Base-by-base conservation (phyloP, 331 rosid genomes). In the Quercus lobata region DNA sequence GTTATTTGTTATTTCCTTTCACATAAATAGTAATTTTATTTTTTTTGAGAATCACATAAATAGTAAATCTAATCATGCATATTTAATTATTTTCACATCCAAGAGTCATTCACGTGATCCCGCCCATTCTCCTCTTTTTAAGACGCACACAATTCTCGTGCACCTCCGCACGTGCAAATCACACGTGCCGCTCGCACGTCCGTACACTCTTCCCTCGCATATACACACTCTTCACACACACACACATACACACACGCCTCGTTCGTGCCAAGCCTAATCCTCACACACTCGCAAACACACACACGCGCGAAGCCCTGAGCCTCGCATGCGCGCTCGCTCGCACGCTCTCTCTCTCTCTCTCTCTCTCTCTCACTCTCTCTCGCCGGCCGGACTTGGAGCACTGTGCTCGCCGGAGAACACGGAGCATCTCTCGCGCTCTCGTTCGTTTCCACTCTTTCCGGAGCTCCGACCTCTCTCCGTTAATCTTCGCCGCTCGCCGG, bases 291-390 rank as follows among this genome's bases (percentile, higher is more conserved):
- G 80, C 80, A 61, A 72, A 25, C 83, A 80, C 92, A 78, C 91
- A 72, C 96, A 92, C 90, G 94, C 88, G 93, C 82, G 89, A 72
- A 80, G 72, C 83, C 87, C 63, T 24, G 52, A 65, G 78, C 72
- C 81, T 87, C 90, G 83, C 90, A 83, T 73, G 92, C 92, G 87
- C 86, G 83, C 95, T 79, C 94, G 91, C 84, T 78, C 86, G 83
- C 95, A 81, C 94, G 91, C 84, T 78, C 65, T 21, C 62, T 30
- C 63, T 57, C 24, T 6, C n/a, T n/a, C n/a, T n/a, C 15, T n/a
- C 62, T 35, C 37, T 6, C 44, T 35, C 44, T n/a, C 32, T 68
- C 41, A 9, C 29, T 3, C 63, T 17, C 69, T 17, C 62, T 58
- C 82, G 37, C 84, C 87, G 81, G 83, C 74, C 89, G 81, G 77